Conservation (phyloP, 768 basidiomycete species). For the Brasilioporus rufonigricans region DNA sequence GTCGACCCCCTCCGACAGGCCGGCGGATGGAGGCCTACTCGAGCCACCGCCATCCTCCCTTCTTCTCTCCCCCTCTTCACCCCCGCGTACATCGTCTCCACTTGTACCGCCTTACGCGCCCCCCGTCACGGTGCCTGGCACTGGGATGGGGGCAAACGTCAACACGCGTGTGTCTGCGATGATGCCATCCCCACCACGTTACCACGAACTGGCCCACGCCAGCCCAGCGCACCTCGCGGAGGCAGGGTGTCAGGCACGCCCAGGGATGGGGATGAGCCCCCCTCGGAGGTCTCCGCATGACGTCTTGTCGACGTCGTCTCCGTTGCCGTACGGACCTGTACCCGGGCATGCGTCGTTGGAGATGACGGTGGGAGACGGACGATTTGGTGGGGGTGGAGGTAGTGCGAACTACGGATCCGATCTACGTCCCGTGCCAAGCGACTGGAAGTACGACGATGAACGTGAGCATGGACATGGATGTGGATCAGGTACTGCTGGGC, state of each 20-base stretch:
- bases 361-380: slow-evolving; percentile 7
- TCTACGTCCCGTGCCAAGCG: not conserved
- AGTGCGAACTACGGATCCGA: slow-evolving; percentile 8
- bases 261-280: slow-evolving; percentile 5
- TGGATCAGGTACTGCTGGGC: not conserved
- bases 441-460: slow-evolving; percentile 7
- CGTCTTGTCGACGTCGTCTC: not conserved
- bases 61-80: slow-evolving; percentile 17
- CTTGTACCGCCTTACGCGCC: slow-evolving; percentile 1
- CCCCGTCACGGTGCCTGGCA: not conserved
- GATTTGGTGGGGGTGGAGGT: not conserved
- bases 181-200: slow-evolving; percentile 16
- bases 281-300: slow-evolving; percentile 21
- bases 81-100: slow-evolving; percentile 6
- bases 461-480: not conserved
- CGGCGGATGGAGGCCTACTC: not conserved
- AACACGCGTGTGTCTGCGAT: slow-evolving; percentile 10
- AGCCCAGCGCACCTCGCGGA: slow-evolving; percentile 23
- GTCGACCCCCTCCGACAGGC: slow-evolving; percentile 4
- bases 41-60: slow-evolving; percentile 13
- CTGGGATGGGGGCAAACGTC: slow-evolving; percentile 6
- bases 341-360: slow-evolving; percentile 3
- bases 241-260: slow-evolving; percentile 24
- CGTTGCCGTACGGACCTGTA: not conserved
- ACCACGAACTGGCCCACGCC: slow-evolving; percentile 15